Conservation (phyloP, 345 rosid species). For the Aurinia saxatilis region DNA sequence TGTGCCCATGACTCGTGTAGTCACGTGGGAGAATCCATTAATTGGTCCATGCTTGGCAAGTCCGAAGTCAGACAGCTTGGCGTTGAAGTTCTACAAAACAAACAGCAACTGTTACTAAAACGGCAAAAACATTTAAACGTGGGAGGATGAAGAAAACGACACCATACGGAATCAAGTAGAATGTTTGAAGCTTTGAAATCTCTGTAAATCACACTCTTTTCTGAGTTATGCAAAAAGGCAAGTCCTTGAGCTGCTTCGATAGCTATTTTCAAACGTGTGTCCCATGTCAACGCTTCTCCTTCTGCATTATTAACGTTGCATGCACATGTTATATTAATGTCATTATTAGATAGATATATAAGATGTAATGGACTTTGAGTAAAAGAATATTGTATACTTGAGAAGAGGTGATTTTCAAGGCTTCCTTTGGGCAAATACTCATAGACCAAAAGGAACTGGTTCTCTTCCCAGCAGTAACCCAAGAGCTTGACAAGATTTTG, state of each 20-base stretch:
- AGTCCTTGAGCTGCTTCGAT: slow-evolving; percentile 82
- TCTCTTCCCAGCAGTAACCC: slow-evolving; percentile 82
- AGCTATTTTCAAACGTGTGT: slow-evolving; percentile 50
- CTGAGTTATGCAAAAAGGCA: slow-evolving; percentile 61
- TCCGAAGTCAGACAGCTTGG: slow-evolving; percentile 87
- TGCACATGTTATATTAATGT: neutral
- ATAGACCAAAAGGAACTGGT: slow-evolving; percentile 62
- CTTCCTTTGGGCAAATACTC: slow-evolving; percentile 71
- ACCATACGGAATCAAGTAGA: slow-evolving; percentile 59
- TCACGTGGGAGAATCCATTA: slow-evolving; percentile 58
- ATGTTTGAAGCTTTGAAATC: slow-evolving; percentile 86
- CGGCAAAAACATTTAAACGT: neutral
- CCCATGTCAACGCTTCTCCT: slow-evolving; percentile 65
- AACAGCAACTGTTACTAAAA: slow-evolving; percentile 6
- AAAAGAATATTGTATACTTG: slow-evolving; percentile 35
- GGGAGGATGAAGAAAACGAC: neutral
- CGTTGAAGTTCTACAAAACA: slow-evolving; percentile 45
- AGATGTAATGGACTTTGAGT: neutral
- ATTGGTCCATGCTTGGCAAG: slow-evolving; percentile 68
- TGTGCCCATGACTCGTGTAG: slow-evolving; percentile 73
- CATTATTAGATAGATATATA: neutral
- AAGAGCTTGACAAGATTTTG: slow-evolving; percentile 75
- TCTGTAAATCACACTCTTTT: slow-evolving; percentile 76
- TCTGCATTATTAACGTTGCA: slow-evolving; percentile 27
- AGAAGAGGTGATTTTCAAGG: slow-evolving; percentile 71